Evolutionary conservation across 495 filamentous ascomycete genomes (phyloP), one percentile per base, ranked within the genome.

Genomic region (Xylaria scruposa): DNA sequence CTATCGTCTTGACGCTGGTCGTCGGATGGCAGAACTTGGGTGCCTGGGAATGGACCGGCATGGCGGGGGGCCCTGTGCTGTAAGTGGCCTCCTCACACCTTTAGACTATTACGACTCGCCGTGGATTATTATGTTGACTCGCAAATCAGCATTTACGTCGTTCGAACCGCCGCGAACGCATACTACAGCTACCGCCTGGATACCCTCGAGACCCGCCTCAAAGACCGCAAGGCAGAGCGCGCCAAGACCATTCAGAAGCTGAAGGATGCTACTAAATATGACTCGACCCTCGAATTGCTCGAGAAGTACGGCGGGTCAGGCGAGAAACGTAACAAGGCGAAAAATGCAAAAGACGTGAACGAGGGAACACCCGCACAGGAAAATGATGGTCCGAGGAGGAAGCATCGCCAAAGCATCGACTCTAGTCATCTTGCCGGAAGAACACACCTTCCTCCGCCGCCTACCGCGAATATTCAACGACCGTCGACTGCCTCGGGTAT

Each of bases 261-360:
- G 61, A 99, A 98, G 81, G 88, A 89, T 38, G 94, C 94, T 24
- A 99, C 96, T 44, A 97, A 93, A 78, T 99, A 97, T 83, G 92
- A 97, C 81, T 94, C 94, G 8, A 99, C 96, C 19, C 92, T 97
- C 77, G 90, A 97, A 76, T 82, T 99, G 63, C 88, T 99, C 3
- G 92, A 98, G 77, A 99, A 97, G 77, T 99, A 99, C 79, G 95
- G 93, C 47, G 92, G 89, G 0, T 83, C 87, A 47, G 84, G 88
- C 21, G 85, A 77, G 79, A 89, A 71, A 77, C 83, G 67, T 74
- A 83, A 70, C 74, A 82, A 77, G 73, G 73, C 75, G 58, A 83
- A 79, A 65, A 83, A 83, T 67, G 79, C 81, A 69, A 68, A 56
- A 1, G 71, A 54, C 19, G 77, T 71, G 10, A 74, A 71, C 17